Evolutionary conservation across 768 basidiomycete species (phyloP).

Genomic region (Coprinellus aureogranulatus): DNA sequence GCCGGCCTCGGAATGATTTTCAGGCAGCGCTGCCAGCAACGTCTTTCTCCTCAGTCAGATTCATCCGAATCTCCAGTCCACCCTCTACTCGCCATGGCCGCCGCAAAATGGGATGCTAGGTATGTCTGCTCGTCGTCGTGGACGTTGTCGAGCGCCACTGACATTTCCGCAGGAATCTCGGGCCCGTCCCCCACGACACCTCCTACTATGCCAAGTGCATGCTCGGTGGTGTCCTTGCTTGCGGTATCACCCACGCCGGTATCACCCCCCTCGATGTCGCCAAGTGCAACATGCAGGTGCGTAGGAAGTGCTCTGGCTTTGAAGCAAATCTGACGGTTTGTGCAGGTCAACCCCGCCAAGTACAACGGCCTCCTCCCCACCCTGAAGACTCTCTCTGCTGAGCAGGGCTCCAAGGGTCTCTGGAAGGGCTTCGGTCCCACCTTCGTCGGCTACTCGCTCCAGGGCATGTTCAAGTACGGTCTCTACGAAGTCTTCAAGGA

Average conservation of each 20-base stretch:
- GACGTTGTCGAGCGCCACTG: slow-evolving; percentile 4
- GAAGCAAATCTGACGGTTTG: background rate
- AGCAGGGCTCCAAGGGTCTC: slow-evolving; percentile 83
- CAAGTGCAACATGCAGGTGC: slow-evolving; percentile 89
- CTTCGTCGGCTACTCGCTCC: slow-evolving; percentile 88
- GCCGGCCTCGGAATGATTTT: slow-evolving; percentile 28
- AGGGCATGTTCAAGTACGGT: slow-evolving; percentile 98
- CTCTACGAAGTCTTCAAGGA: slow-evolving; percentile 98
- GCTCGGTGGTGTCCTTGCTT: slow-evolving; percentile 85
- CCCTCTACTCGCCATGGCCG: slow-evolving; percentile 27
- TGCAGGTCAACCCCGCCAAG: slow-evolving; percentile 72
- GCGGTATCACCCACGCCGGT: slow-evolving; percentile 84
- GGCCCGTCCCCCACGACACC: slow-evolving; percentile 73
- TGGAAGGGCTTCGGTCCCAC: slow-evolving; percentile 96
- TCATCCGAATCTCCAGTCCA: slow-evolving; percentile 30
- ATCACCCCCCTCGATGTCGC: slow-evolving; percentile 86
- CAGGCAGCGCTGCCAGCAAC: slow-evolving; percentile 7
- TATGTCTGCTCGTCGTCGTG: slow-evolving; percentile 23
- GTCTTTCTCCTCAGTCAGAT: slow-evolving; percentile 19
- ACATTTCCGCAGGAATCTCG: slow-evolving; percentile 48
- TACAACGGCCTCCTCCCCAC: slow-evolving; percentile 65
- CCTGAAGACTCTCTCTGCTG: slow-evolving; percentile 64
- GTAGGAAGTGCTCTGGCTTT: slow-evolving; percentile 18
- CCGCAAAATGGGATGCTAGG: slow-evolving; percentile 77
- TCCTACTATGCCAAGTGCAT: slow-evolving; percentile 83